These are phyloP conservation scores for Trapa bicornis DNA, from an alignment of 345 rosid genomes.

Conservation along the genomic window DNA sequence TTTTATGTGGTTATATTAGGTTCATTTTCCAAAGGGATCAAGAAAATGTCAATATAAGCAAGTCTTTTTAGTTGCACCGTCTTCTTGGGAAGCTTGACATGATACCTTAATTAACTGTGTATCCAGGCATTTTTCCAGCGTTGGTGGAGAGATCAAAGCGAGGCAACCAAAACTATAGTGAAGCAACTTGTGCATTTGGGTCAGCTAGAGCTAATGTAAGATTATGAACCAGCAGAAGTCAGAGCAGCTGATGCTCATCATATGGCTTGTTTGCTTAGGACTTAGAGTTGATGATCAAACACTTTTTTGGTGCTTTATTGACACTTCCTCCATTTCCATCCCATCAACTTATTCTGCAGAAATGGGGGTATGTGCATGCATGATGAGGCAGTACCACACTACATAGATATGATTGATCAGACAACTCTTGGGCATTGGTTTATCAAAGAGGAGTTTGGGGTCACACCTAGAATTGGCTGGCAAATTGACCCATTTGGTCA, in stretches of 20 bases:
- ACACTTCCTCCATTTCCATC: not conserved
- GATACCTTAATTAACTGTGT: slow-evolving; percentile 9
- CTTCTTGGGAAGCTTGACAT: not conserved
- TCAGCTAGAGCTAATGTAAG: slow-evolving; percentile 88
- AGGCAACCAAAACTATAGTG: slow-evolving; percentile 36
- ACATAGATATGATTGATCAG: slow-evolving; percentile 97
- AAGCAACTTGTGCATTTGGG: slow-evolving; percentile 57
- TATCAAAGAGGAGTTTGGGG: slow-evolving; percentile 60
- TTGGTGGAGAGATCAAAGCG: slow-evolving; percentile 93
- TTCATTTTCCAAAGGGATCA: not conserved
- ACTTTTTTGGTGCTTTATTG: not conserved
- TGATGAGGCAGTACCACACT: slow-evolving; percentile 88
- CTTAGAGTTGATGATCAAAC: not conserved
- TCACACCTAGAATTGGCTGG: slow-evolving; percentile 97
- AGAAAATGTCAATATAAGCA: not conserved
- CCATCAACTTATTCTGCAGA: slow-evolving; percentile 26
- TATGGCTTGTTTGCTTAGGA: not conserved
- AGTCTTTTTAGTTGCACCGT: not conserved
- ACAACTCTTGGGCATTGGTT: slow-evolving; percentile 88
- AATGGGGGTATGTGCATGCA: slow-evolving; percentile 99
- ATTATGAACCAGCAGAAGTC: not conserved
- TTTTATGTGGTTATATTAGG: not conserved
- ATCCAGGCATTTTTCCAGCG: slow-evolving; percentile 90
- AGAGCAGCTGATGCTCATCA: not conserved
- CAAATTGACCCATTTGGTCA: slow-evolving; percentile 99